phyloP scores from a whole-genome alignment of 2,329 filamentous ascomycete genomes.

The Dactylellina parvicollis region DNA sequence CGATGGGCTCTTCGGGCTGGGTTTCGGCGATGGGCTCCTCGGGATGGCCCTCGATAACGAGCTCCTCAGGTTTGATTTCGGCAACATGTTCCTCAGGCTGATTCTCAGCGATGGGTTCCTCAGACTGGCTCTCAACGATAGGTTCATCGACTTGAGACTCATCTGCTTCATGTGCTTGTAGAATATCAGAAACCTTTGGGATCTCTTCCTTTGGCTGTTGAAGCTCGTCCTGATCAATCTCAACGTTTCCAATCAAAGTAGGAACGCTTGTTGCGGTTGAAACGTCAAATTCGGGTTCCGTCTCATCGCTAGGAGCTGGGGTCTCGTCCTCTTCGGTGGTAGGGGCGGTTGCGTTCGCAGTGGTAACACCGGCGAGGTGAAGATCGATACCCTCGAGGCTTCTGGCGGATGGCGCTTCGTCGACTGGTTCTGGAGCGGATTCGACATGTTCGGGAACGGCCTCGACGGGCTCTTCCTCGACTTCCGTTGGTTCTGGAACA shows the following conservation, averaged over 20 bases:
- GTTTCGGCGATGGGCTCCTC: constrained; percentile 11
- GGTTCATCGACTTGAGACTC: not conserved
- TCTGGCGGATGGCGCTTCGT: no score
- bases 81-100: not conserved
- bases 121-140: not conserved
- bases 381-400: not conserved
- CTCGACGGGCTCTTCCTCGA: not conserved
- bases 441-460: constrained; percentile 1
- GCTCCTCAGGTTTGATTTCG: constrained; percentile 4
- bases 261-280: constrained; percentile 38
- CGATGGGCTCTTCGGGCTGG: constrained; percentile 8
- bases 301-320: constrained; percentile 5
- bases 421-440: no score
- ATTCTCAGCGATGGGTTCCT: not conserved
- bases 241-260: constrained; percentile 43
- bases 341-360: constrained; percentile 13
- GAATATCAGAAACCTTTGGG: constrained; percentile 42
- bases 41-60: not conserved
- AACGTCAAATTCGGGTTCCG: constrained; percentile 35
- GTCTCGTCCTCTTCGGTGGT: not conserved
- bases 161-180: constrained; percentile 14
- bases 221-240: constrained; percentile 32
- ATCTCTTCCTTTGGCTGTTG: constrained; percentile 40
- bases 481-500: not conserved
- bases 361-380: constrained; percentile 8